Base-by-base conservation (phyloP, 2,329 filamentous ascomycete species). In the Cucurbitaria berberidis region DNA sequence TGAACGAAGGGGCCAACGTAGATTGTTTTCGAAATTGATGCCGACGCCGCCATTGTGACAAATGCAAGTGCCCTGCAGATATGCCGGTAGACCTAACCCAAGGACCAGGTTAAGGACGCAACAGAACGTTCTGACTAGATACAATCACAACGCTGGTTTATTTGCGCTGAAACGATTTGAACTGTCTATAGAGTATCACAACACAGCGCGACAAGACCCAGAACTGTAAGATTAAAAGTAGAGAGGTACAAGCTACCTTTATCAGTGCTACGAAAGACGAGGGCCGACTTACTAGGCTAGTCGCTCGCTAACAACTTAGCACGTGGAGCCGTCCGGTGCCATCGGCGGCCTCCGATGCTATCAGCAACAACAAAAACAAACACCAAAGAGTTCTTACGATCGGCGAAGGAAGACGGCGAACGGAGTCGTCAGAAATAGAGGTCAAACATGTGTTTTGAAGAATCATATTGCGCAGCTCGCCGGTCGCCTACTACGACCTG, bases 1-100 rank as follows among this genome's bases (percentile, higher is more conserved):
- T 89, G 83, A 11, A 88, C 81, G 64, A 89, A 89, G 0, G 83
- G 80, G 11, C 87, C 87, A 18, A 81, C 57, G 64, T 86, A 89
- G 40, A 89, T 67, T 0, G 76, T 73, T 52, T 62, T 66, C 8
- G 49, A 32, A 22, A 74, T 66, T 1, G 65, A 48, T 15, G 57
- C 41, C 30, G 70, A 71, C 5, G 71, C 68, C 3, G 70, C 67
- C 68, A 74, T 74, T 26, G 36, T 62, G 50, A 18, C 16, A 15
- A 24, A 39, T 22, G 36, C 36, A 39, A 21, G 10, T 22, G 36
- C 18, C 36, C 36, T 39, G 36, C 36, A 39, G 36, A 24, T 39
- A 39, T 39, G 36, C 36, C 18, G 36, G 36, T 22, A 21, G 19
- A 22, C n/a, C 19, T 39, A 7, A 39, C 15, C 36, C 36, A 39